A percentile compares a stretch with the other conserved stretches of the same genome.
phyloP scores from a whole-genome alignment of 1,284 basidiomycete genomes.

The Waitea zeae region DNA sequence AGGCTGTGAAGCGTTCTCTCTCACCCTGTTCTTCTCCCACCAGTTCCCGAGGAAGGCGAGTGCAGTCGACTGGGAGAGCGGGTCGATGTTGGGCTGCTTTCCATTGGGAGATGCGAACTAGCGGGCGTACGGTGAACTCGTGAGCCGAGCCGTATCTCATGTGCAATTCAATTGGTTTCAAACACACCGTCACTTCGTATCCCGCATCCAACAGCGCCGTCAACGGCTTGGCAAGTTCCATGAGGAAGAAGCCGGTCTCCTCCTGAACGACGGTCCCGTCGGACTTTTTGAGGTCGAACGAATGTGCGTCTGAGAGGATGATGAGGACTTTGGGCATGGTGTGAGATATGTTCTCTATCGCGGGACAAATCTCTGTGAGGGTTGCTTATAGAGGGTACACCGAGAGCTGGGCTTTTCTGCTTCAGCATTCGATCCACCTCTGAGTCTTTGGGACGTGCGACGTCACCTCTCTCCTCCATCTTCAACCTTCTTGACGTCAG shows the following conservation, averaged over 20 bases:
- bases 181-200: slow-evolving; percentile 10
- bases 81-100: slow-evolving; percentile 10
- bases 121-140: no score
- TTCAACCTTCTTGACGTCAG: no score
- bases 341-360: no score
- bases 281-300: slow-evolving; percentile 10
- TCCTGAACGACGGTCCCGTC: slow-evolving; percentile 10
- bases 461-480: no score
- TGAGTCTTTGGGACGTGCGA: no score
- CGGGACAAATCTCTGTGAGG: no score
- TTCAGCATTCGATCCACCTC: no score
- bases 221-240: slow-evolving; percentile 13
- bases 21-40: slow-evolving; percentile 10
- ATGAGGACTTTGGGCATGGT: slow-evolving; percentile 14
- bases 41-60: slow-evolving; percentile 11
- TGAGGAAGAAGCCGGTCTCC: slow-evolving; percentile 12
- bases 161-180: not conserved
- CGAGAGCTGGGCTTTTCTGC: no score
- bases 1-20: no score
- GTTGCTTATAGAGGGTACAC: no score
- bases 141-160: no score
- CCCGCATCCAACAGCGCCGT: slow-evolving; percentile 11
- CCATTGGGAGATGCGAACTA: slow-evolving; percentile 6
- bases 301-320: slow-evolving; percentile 13
- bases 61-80: slow-evolving; percentile 10